A percentile compares a stretch with the other conserved stretches of the same genome.
These are phyloP conservation scores for Neopestalotiopsis sp. DNA, from an alignment of 2,329 filamentous ascomycete species.

Conservation along the genomic window DNA sequence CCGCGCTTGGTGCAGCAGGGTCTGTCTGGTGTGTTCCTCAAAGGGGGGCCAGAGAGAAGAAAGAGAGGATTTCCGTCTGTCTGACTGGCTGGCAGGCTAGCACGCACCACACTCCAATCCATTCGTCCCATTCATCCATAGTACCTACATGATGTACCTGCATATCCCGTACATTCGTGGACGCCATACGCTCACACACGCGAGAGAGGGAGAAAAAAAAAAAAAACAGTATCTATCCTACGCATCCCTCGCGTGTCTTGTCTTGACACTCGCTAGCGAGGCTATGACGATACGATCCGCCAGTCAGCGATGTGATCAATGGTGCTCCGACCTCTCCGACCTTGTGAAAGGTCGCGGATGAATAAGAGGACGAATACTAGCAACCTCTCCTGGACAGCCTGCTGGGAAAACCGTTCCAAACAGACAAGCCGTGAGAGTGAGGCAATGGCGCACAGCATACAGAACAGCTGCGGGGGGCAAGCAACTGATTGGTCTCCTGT, in stretches of 20 bases:
- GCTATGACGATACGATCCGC: not conserved
- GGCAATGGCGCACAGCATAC: slow-evolving; percentile 9
- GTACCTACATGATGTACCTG: not conserved
- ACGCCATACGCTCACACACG: not conserved
- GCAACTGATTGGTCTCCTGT: not conserved
- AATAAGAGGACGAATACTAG: not conserved
- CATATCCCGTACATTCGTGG: not conserved
- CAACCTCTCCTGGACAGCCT: not conserved
- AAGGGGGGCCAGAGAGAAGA: not conserved
- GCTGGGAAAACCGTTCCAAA: not conserved
- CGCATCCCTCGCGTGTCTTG: not conserved
- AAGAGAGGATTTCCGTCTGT: not conserved
- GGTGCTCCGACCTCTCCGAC: too few relatives aligned
- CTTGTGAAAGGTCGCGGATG: not conserved
- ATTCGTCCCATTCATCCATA: not conserved
- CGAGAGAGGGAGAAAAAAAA: not conserved
- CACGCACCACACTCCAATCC: slow-evolving; percentile 5
- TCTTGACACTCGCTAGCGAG: slow-evolving; percentile 6
- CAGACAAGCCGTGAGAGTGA: not conserved
- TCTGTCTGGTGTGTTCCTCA: not conserved
- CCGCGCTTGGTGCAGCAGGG: slow-evolving; percentile 8
- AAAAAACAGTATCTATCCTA: not conserved
- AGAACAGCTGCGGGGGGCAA: not conserved
- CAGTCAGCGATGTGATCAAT: not conserved
- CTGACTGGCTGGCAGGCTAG: slow-evolving; percentile 1